phyloP scores from a whole-genome alignment of 2,329 filamentous ascomycete genomes.

The Blastomyces gilchristii region DNA sequence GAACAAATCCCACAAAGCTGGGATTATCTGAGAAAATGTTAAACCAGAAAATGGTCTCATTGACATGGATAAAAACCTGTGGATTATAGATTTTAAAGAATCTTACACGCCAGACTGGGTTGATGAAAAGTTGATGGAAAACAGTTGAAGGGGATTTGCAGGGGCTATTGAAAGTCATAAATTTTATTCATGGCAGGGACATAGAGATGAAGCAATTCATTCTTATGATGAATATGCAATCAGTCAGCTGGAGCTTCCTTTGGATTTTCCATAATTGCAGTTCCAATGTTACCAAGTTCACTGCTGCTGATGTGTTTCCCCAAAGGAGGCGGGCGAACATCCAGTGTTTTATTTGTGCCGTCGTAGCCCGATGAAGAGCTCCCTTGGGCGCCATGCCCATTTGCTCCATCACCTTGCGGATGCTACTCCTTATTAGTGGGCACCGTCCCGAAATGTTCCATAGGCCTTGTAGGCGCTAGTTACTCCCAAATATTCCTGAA shows the following conservation, averaged over 20 bases:
- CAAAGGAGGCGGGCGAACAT: too few species aligned
- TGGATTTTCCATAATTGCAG: neutral
- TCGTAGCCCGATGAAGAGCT: too few species aligned
- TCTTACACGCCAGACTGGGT: conserved; percentile 19
- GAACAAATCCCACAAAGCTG: conserved; percentile 5
- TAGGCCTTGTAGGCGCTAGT: too few species aligned
- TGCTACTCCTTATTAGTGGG: too few species aligned
- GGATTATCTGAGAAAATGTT: conserved; percentile 21
- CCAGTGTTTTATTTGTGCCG: too few species aligned
- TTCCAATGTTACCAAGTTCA: neutral
- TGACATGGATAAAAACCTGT: conserved; percentile 17
- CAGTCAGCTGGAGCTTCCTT: neutral
- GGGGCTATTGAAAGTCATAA: conserved; percentile 12
- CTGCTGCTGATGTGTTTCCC: too few species aligned
- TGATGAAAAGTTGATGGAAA: conserved; percentile 17
- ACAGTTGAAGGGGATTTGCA: conserved; percentile 16
- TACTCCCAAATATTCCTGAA: too few species aligned
- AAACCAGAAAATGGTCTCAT: conserved; percentile 22
- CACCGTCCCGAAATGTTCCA: too few species aligned
- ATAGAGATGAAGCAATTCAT: neutral
- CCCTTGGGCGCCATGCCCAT: too few species aligned
- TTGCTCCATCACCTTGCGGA: too few species aligned
- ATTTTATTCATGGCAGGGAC: conserved; percentile 1
- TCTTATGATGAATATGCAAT: neutral
- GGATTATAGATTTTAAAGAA: conserved; percentile 23